Evolutionary conservation across 2,329 filamentous ascomycete species (phyloP).

Genomic region (Zasmidium citrigriseum): DNA sequence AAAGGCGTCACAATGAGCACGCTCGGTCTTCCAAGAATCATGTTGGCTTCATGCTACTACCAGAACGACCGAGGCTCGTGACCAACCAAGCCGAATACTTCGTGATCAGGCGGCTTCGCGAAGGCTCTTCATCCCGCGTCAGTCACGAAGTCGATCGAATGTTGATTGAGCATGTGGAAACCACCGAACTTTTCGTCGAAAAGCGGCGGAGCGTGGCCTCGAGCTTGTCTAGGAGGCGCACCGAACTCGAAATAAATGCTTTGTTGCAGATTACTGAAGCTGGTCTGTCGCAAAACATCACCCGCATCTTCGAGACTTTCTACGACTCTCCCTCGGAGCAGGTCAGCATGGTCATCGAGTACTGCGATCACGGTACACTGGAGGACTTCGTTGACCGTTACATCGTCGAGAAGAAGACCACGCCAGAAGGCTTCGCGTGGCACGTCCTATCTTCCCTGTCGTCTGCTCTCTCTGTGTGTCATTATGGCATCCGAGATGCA

Average conservation of each 20-base stretch:
- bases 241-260: conserved; percentile 15
- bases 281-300: conserved; percentile 10
- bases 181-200: conserved; percentile 13
- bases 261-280: conserved; percentile 14
- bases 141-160: conserved; percentile 11
- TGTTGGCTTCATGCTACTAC: no score
- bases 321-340: neutral
- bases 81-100: conserved; percentile 7
- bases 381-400: conserved; percentile 18
- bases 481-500: conserved; percentile 16
- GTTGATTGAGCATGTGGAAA: conserved; percentile 11
- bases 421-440: conserved; percentile 18
- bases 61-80: no score
- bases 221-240: neutral
- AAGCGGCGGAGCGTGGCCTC: conserved; percentile 13
- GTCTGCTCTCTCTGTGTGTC: conserved; percentile 35
- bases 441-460: conserved; percentile 16
- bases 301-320: conserved; percentile 16
- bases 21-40: no score
- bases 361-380: conserved; percentile 22
- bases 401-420: neutral
- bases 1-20: no score
- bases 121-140: neutral
- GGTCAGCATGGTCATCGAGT: conserved; percentile 19
- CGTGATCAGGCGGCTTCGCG: conserved; percentile 8